These are phyloP conservation scores for Lodderomyces parapsilosis DNA, from an alignment of 1,139 yeast genomes.

Conservation along the genomic window DNA sequence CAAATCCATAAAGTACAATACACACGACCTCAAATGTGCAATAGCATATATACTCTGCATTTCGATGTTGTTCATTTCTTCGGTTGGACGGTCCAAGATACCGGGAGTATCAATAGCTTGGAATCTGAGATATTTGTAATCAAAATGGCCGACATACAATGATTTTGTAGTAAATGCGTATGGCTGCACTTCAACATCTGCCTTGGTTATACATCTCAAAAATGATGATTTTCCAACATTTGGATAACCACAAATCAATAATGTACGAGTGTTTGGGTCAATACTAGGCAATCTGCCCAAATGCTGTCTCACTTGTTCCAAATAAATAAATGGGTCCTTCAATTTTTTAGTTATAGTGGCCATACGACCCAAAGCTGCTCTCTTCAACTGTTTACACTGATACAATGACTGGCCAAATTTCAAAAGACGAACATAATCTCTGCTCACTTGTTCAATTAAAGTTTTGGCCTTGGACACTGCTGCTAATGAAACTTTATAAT, in stretches of 20 bases:
- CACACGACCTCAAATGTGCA: conserved; percentile 96
- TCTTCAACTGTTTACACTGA: conserved; percentile 96
- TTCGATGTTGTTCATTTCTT: conserved; percentile 98
- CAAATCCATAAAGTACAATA: conserved; percentile 94
- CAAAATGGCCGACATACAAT: conserved; percentile 94
- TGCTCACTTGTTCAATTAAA: conserved; percentile 89
- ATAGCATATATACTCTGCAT: conserved; percentile 99
- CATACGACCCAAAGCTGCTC: conserved; percentile 99
- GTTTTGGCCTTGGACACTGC: conserved; percentile 93
- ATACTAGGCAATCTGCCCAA: conserved; percentile 97
- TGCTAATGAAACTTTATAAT: conserved; percentile 95
- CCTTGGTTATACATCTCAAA: conserved; percentile 89
- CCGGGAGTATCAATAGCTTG: conserved; percentile 99
- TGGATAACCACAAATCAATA: conserved; percentile 97
- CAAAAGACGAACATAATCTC: conserved; percentile 90
- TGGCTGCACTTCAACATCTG: conserved; percentile 98
- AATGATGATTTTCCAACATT: conserved; percentile 98
- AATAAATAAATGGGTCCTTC: conserved; percentile 87
- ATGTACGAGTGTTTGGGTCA: conserved; percentile 97
- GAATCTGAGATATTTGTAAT: conserved; percentile 93
- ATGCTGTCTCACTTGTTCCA: conserved; percentile 99
- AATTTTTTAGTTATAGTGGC: conserved; percentile 94
- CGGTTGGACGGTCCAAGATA: conserved; percentile 96
- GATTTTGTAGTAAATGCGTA: conserved; percentile 98
- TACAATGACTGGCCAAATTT: conserved; percentile 97